phyloP scores from a whole-genome alignment of 148 eudicot genomes.

The Chenopodium formosanum region DNA sequence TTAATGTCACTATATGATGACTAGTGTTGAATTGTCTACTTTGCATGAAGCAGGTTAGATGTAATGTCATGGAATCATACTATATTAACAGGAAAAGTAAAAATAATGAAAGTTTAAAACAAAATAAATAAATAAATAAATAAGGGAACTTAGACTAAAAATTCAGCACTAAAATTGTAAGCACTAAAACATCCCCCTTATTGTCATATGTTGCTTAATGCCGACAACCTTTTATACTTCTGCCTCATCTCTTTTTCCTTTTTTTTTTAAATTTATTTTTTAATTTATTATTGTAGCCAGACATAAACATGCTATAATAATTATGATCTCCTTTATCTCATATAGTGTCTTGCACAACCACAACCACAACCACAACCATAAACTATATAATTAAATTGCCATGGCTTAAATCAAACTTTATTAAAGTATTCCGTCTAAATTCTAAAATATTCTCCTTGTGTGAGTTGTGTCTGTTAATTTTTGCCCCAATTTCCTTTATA shows the following conservation, averaged over 20 bases:
- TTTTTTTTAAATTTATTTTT: background rate
- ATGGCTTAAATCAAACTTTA: no score
- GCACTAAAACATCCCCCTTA: background rate
- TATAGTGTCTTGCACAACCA: background rate
- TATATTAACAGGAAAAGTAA: background rate
- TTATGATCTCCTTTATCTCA: background rate
- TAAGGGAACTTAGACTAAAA: background rate
- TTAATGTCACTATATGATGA: background rate
- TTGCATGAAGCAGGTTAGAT: background rate
- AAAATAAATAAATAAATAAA: background rate
- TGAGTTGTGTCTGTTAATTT: no score
- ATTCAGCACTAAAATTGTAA: background rate
- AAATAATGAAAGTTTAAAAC: background rate
- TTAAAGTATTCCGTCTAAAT: no score
- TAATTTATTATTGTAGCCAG: background rate
- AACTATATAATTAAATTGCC: no score
- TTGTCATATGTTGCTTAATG: background rate
- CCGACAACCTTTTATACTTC: conserved; percentile 10
- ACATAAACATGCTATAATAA: background rate
- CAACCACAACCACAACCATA: background rate
- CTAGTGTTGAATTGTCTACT: background rate
- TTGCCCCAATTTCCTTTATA: no score
- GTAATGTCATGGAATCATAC: background rate
- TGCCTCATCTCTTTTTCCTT: background rate
- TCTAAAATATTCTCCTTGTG: no score